These are phyloP conservation scores for Escovopsis weberi DNA, from an alignment of 2,329 filamentous ascomycete genomes.

Conservation along the genomic window DNA sequence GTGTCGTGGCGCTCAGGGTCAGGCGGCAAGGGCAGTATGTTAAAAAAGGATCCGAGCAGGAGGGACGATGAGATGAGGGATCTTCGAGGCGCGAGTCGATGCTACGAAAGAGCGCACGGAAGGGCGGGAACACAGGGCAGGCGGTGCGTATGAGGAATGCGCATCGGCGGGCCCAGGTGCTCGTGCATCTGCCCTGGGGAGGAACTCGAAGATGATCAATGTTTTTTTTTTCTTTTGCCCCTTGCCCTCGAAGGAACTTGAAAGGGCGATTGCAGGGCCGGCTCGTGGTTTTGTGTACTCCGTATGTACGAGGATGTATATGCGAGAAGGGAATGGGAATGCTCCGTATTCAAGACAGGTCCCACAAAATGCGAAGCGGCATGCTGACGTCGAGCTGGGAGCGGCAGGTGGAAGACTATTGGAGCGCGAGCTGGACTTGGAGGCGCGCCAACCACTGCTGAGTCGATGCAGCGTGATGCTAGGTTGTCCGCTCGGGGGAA, in stretches of 20 bases:
- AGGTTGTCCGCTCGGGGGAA: too few species aligned
- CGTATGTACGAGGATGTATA: too few species aligned
- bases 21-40: background rate
- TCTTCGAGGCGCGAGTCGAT: background rate
- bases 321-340: background rate
- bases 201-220: too few species aligned
- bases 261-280: slow-evolving; percentile 7
- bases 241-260: background rate
- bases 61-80: background rate
- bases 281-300: background rate
- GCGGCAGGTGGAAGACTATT: too few species aligned
- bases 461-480: too few species aligned
- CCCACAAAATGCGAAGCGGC: background rate
- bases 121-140: too few species aligned
- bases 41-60: background rate
- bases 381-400: background rate
- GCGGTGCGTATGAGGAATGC: too few species aligned
- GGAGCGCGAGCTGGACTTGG: too few species aligned
- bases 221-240: too few species aligned
- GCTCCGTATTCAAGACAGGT: slow-evolving; percentile 4
- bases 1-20: background rate
- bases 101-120: background rate
- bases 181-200: too few species aligned
- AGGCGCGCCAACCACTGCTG: too few species aligned
- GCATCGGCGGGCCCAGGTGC: too few species aligned